A percentile compares a stretch with the other conserved stretches of the same genome.
phyloP scores from a whole-genome alignment of 2,329 filamentous ascomycete genomes.

The Fusarium sp. region DNA sequence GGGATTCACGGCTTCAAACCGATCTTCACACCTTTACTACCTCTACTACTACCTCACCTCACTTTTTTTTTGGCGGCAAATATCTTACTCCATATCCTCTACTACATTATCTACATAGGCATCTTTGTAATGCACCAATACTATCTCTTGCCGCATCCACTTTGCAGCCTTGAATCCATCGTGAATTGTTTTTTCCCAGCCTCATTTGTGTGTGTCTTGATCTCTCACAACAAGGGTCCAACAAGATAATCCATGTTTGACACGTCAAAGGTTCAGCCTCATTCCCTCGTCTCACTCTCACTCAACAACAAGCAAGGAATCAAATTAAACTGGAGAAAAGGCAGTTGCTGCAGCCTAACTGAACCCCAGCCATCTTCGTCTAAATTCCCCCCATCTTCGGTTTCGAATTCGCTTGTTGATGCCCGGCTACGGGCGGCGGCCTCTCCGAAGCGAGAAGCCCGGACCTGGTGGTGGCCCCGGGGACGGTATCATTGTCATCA shows the following conservation, averaged over 20 bases:
- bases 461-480: background rate
- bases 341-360: background rate
- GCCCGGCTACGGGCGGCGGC: conserved; percentile 13
- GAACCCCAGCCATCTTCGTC: background rate
- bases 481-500: conserved; percentile 9
- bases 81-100: conserved; percentile 9
- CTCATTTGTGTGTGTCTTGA: conserved; percentile 15
- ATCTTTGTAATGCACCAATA: conserved; percentile 24
- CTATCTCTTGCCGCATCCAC: conserved; percentile 20
- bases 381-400: background rate
- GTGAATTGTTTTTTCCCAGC: background rate
- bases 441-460: conserved; percentile 18
- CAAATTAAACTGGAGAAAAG: background rate
- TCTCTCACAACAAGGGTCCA: conserved; percentile 5
- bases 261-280: conserved; percentile 26
- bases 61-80: conserved; percentile 20
- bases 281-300: conserved; percentile 1
- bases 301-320: conserved; percentile 3
- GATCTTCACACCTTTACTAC: background rate
- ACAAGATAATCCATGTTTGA: background rate
- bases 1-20: conserved; percentile 27
- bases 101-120: conserved; percentile 9
- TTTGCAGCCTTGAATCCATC: conserved; percentile 18
- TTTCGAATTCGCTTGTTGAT: background rate
- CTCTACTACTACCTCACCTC: conserved; percentile 13